Evolutionary conservation across 2,329 filamentous ascomycete genomes (phyloP), one percentile per base, ranked within the genome.

Genomic region (Botryotinia narcissicola): DNA sequence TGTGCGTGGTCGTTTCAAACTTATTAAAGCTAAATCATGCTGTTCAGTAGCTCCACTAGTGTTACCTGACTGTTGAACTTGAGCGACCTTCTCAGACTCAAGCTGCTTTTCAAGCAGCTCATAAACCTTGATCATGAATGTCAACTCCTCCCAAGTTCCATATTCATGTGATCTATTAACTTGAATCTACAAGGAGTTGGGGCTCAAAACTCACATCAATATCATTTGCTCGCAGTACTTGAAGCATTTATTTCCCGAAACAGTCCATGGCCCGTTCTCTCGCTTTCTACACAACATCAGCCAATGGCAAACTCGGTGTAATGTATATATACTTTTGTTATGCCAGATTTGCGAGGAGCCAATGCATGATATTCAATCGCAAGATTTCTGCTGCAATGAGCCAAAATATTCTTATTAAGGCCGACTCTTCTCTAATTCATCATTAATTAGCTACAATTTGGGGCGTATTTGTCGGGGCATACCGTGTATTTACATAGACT

Each of bases 371-470:
- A 51, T 12, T 51, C 48, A 51, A 10, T 10, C 48, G 12, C 12
- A n/a, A n/a, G 48, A 2, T 3, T 1, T 25, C 3, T 51, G n/a
- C 3, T n/a, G 25, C 12, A 51, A n/a, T 51, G 48, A 6, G 0
- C 1, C 4, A 14, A n/a, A 51, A 51, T 4, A 14, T 1, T 4
- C 9, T 8, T 7, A 3, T 10, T 10, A 14, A 4, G 35, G 14
- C 32, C 4, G 14, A 5, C 18, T 4, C 18, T 20, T 22, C 5
- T 22, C 57, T 60, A 37, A 60, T 9, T 59, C 1, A 35, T 35
- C 16, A 37, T 60, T 37, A 37, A 60, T 32, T 22, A 9, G 32
- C 20, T 37, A 29, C 12, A 10, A 32, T 18, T 9, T 20, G 14
- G 16, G 29, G 16, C 14, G 0, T 32, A 0, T 57, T 9, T 20